These are phyloP conservation scores for Diaporthe amygdali DNA, from an alignment of 2,329 filamentous ascomycete genomes.

Conservation along the genomic window DNA sequence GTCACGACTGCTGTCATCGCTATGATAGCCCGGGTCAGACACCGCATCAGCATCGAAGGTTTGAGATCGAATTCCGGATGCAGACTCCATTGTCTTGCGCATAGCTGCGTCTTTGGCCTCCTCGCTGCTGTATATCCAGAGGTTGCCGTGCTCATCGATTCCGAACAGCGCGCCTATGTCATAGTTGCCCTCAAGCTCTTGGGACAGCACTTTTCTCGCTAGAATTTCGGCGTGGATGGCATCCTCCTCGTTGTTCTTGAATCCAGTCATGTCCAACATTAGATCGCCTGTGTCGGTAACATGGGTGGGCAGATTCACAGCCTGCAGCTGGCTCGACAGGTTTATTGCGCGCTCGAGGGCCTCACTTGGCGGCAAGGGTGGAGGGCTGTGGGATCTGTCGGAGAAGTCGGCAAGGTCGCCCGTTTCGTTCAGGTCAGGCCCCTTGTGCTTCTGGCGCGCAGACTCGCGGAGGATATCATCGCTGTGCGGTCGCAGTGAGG, in stretches of 20 bases:
- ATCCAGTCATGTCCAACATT: constrained; percentile 98
- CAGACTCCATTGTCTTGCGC: constrained; percentile 63
- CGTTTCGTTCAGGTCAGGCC: constrained; percentile 42
- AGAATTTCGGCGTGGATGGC: constrained; percentile 91
- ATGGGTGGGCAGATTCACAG: constrained; percentile 89
- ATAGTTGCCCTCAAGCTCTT: constrained; percentile 93
- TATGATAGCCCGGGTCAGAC: constrained; percentile 95
- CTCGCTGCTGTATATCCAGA: constrained; percentile 99
- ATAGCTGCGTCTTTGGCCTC: constrained; percentile 91
- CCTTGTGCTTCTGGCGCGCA: constrained; percentile 43
- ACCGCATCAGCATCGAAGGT: constrained; percentile 76
- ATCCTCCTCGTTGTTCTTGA: constrained; percentile 93
- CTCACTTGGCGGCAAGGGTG: constrained; percentile 72
- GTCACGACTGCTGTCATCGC: constrained; percentile 73
- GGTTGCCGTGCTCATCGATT: constrained; percentile 91
- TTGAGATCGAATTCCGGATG: constrained; percentile 50
- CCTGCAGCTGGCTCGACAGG: constrained; percentile 85
- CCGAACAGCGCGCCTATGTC: constrained; percentile 96
- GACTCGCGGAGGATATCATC: constrained; percentile 59
- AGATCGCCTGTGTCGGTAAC: constrained; percentile 93
- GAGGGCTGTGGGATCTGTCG: constrained; percentile 76
- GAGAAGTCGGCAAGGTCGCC: constrained; percentile 46
- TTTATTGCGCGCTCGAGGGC: constrained; percentile 83
- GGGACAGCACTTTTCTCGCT: constrained; percentile 87
- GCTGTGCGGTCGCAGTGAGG: constrained; percentile 53